Percentiles rank a stretch among this genome's conserved stretches.
Evolutionary conservation across 441 rosid species (phyloP).

Genomic region (Pelargonium australe): DNA sequence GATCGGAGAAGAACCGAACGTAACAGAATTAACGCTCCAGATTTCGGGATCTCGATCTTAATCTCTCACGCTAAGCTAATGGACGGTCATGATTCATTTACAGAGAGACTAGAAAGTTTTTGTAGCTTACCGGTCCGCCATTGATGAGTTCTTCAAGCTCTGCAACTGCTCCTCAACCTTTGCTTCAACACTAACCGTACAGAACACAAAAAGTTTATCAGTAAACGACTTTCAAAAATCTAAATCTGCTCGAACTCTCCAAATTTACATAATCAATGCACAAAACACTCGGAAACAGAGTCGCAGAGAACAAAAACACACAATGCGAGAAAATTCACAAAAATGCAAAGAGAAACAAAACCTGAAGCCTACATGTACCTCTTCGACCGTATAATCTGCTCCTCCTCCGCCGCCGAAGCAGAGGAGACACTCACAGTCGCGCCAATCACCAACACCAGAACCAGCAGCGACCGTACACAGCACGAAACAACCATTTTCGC

Average conservation of each 20-base stretch:
- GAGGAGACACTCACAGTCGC: not conserved
- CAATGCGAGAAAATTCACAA: slow-evolving; percentile 5
- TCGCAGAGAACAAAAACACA: not conserved
- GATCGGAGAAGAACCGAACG: slow-evolving; percentile 17
- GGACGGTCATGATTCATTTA: slow-evolving; percentile 36
- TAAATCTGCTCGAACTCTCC: not conserved
- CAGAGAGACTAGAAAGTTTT: not conserved
- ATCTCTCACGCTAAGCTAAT: slow-evolving; percentile 27
- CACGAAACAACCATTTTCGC: not conserved
- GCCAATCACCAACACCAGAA: not conserved
- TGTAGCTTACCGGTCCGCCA: slow-evolving; percentile 50
- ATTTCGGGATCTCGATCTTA: slow-evolving; percentile 49
- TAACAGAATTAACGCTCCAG: slow-evolving; percentile 55
- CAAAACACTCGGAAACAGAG: slow-evolving; percentile 3
- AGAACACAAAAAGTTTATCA: not conserved
- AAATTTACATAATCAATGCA: not conserved
- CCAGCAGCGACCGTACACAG: not conserved
- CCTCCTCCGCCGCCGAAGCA: not conserved
- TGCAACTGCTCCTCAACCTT: slow-evolving; percentile 31
- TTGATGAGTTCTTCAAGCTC: slow-evolving; percentile 56
- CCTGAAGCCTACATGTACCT: not conserved
- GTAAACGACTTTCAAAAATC: not conserved
- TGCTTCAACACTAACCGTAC: slow-evolving; percentile 21
- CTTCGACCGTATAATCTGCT: not conserved
- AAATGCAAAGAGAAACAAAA: not conserved